phyloP scores from a whole-genome alignment of 2,329 filamentous ascomycete genomes.

The Acrocalymma vagum region DNA sequence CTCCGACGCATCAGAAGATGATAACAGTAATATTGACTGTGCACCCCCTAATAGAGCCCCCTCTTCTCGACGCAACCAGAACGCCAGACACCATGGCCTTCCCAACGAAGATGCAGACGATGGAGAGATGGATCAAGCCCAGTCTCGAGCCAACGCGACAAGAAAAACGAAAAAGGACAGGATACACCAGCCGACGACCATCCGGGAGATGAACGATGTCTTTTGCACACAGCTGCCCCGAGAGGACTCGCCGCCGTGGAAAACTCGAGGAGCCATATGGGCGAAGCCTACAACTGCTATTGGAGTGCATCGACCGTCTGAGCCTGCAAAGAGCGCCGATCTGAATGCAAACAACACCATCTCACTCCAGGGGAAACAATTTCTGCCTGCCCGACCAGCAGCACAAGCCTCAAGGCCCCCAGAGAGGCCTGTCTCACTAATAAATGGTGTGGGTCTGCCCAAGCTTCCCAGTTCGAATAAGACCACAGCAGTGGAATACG shows the following conservation, averaged over 20 bases:
- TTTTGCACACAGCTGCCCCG: constrained; percentile 56
- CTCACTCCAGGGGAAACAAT: constrained; percentile 34
- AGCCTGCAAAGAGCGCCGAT: constrained; percentile 18
- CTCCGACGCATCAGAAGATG: too few relatives aligned
- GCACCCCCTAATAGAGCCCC: constrained; percentile 9
- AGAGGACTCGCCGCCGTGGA: constrained; percentile 52
- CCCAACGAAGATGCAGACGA: constrained; percentile 15
- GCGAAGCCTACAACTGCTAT: constrained; percentile 48
- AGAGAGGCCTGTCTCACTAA: constrained; percentile 13
- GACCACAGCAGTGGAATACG: constrained; percentile 30
- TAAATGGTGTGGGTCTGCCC: constrained; percentile 22
- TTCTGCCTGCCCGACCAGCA: constrained; percentile 30
- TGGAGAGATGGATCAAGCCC: constrained; percentile 15
- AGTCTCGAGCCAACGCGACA: constrained; percentile 31
- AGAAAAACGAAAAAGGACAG: constrained; percentile 50
- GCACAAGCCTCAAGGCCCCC: constrained; percentile 21
- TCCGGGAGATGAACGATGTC: constrained; percentile 50
- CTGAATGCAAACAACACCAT: constrained; percentile 31
- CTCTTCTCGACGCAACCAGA: constrained; percentile 19
- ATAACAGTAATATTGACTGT: too few relatives aligned
- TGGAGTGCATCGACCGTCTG: constrained; percentile 33
- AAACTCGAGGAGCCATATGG: constrained; percentile 58
- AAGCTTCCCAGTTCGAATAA: constrained; percentile 10
- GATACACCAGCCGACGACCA: constrained; percentile 53
- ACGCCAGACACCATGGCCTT: too few relatives aligned